Evolutionary conservation across 2,329 filamentous ascomycete species (phyloP).

Genomic region (Escovopsis sp.): DNA sequence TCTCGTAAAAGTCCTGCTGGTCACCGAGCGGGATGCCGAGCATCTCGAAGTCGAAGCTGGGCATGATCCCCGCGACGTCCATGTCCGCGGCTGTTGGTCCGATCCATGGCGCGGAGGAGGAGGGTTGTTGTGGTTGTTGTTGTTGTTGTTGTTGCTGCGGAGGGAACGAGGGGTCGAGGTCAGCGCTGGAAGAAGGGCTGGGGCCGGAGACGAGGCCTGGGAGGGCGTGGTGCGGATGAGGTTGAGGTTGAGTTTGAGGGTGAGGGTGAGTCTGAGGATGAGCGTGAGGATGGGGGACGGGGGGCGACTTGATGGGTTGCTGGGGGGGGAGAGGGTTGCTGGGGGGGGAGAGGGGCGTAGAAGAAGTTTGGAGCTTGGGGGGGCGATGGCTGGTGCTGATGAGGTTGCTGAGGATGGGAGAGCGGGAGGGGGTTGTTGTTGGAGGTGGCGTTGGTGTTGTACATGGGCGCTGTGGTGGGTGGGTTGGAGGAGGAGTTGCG

Average conservation of each 20-base stretch:
- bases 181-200: constrained; percentile 14
- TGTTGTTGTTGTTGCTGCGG: too few species aligned
- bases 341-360: constrained; percentile 16
- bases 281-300: background rate
- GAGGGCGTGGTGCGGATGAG: too few species aligned
- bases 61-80: constrained; percentile 9
- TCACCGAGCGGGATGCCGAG: constrained; percentile 14
- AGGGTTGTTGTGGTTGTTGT: background rate
- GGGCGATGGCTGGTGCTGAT: constrained; percentile 11
- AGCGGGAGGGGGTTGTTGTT: too few species aligned
- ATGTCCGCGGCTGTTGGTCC: background rate
- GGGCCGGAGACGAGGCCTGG: constrained; percentile 7
- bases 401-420: constrained; percentile 4
- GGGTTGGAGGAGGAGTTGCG: constrained; percentile 16
- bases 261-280: constrained; percentile 1
- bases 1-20: constrained; percentile 16
- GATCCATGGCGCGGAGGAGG: constrained; percentile 1
- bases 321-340: constrained; percentile 3
- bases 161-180: constrained; percentile 10
- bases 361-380: constrained; percentile 20
- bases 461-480: too few species aligned
- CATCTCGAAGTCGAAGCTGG: constrained; percentile 17
- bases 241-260: constrained; percentile 3
- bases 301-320: background rate
- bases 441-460: background rate